Percentiles rank a stretch among this genome's conserved stretches.
These are phyloP conservation scores for Bathelium albidoporum DNA, from an alignment of 495 filamentous ascomycete genomes.

Conservation along the genomic window DNA sequence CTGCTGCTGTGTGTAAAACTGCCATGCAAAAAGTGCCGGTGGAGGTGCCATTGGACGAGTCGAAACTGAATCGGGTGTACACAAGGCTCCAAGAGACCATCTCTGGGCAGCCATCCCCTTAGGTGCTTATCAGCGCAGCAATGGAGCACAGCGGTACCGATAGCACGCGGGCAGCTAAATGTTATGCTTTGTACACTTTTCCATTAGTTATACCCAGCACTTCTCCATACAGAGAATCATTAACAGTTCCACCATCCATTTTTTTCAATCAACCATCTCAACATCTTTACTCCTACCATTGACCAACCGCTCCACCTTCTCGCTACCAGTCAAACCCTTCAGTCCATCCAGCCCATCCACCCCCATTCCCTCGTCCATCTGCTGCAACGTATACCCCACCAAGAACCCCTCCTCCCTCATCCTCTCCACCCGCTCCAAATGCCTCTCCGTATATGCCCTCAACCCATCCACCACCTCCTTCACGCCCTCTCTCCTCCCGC, in stretches of 20 bases:
- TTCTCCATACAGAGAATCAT: not conserved
- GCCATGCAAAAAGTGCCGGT: slow-evolving; percentile 1
- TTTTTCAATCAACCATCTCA: not conserved
- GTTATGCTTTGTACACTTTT: not conserved
- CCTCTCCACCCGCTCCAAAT: slow-evolving; percentile 78
- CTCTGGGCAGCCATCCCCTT: not conserved
- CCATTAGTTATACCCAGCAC: not conserved
- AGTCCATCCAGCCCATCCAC: slow-evolving; percentile 23
- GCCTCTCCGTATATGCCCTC: slow-evolving; percentile 78
- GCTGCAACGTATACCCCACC: slow-evolving; percentile 78
- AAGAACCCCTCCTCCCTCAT: slow-evolving; percentile 90
- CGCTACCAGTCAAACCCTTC: not conserved
- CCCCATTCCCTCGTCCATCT: slow-evolving; percentile 73
- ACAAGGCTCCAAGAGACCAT: not conserved
- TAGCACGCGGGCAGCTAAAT: not conserved
- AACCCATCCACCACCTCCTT: slow-evolving; percentile 78
- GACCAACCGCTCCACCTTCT: not conserved
- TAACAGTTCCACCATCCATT: not conserved
- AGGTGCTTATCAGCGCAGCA: not conserved
- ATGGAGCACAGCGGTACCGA: not conserved
- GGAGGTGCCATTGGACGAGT: not conserved
- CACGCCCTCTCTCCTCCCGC: slow-evolving; percentile 31
- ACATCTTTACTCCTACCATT: not conserved
- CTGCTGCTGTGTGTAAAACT: not conserved
- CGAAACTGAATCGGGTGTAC: not conserved